Evolutionary conservation across 2,329 filamentous ascomycete species (phyloP), one percentile per base, ranked within the genome.

Genomic region (Fusarium armeniacum): DNA sequence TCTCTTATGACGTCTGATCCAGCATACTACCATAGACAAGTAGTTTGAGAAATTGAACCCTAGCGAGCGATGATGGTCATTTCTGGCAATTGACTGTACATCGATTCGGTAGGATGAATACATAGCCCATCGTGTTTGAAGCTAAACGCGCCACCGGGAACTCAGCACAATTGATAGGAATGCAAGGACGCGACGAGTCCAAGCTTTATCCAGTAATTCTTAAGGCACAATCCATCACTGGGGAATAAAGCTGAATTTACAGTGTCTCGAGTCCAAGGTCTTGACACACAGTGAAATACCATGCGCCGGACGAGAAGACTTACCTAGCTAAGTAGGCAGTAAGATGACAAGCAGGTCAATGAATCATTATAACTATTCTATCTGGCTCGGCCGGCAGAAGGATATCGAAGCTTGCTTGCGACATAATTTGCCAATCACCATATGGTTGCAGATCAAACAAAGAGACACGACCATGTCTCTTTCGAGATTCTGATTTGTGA

Each of bases 91-190:
- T 41, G 35, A 46, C 15, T 57, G 49, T 6, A 40, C 32, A 18
- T 33, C 43, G 50, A 28, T 32, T 28, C 32, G 32, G 24, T 7
- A 36, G 11, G 13, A 36, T 40, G 33, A 18, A n/a, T 49, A 46
- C 16, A 49, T 38, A 58, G 15, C 49, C 40, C 18, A 22, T 26
- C 51, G 16, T 32, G 28, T 36, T 45, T 50, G 50, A 45, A 12
- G 22, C 38, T 35, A 45, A 26, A 9, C 22, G 18, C 47, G 45
- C 33, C 35, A 52, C 28, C 38, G 7, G n/a, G n/a, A 45, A 55
- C n/a, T 47, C 40, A 46, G 24, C 36, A n/a, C 41, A 40, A 41
- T 32, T 26, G 44, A 18, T 15, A 64, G 67, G 62, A 59, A 60
- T 59, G 62, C 30, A 50, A 36, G 22, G 28, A 22, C 38, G 33